Evolutionary conservation across 352 stramenopile genomes (phyloP).

Genomic region (Pythium aristosporum): DNA sequence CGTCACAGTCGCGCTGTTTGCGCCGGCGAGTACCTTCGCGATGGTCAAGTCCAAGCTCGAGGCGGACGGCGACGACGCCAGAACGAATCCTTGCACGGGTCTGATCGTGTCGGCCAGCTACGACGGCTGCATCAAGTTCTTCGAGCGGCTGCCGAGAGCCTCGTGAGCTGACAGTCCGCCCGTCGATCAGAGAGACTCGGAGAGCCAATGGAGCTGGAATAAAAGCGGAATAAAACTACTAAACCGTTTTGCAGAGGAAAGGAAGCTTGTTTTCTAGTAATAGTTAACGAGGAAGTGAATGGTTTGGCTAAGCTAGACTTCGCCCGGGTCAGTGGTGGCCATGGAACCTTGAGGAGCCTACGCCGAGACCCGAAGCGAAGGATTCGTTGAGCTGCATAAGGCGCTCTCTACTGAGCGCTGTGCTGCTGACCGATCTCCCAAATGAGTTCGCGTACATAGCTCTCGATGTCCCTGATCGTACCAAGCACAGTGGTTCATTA

Average conservation of each 20-base stretch:
- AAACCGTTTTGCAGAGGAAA: slow-evolving; percentile 1
- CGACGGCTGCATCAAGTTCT: slow-evolving; percentile 84
- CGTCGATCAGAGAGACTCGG: no score
- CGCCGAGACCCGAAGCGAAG: not conserved
- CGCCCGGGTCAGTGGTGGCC: not conserved
- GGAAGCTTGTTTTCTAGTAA: slow-evolving; percentile 15
- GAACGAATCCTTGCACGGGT: slow-evolving; percentile 71
- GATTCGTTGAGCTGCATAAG: not conserved
- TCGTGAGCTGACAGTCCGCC: not conserved
- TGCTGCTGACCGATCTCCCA: slow-evolving; percentile 44
- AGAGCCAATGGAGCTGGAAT: not conserved
- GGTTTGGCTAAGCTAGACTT: not conserved
- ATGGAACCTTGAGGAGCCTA: not conserved
- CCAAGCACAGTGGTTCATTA: slow-evolving; percentile 16
- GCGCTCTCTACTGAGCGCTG: not conserved
- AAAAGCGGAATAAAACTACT: not conserved
- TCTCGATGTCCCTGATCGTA: slow-evolving; percentile 40
- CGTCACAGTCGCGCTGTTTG: slow-evolving; percentile 80
- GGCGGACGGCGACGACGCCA: slow-evolving; percentile 46
- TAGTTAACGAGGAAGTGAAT: slow-evolving; percentile 4
- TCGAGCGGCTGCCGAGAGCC: slow-evolving; percentile 48
- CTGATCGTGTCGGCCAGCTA: slow-evolving; percentile 84
- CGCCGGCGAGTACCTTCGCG: slow-evolving; percentile 72
- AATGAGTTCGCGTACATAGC: slow-evolving; percentile 49
- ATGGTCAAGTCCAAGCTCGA: slow-evolving; percentile 79